Evolutionary conservation across 2,329 filamentous ascomycete species (phyloP).

Genomic region (Scleromitrula shiraiana): DNA sequence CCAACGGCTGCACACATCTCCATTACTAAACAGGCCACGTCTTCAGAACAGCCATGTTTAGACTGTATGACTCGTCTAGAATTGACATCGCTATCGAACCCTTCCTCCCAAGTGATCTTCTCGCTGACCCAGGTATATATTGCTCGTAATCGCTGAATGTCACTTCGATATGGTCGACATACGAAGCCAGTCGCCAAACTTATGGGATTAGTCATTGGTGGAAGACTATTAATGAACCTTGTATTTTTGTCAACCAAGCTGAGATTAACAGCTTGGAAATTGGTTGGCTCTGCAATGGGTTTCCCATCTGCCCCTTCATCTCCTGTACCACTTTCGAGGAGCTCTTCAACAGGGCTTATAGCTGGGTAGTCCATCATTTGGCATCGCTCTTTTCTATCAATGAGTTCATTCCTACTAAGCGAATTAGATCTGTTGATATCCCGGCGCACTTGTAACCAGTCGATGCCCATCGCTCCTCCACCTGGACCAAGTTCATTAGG

Average conservation of each 20-base stretch:
- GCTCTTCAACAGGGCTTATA: constrained; percentile 80
- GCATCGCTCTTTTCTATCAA: constrained; percentile 79
- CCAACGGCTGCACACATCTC: constrained; percentile 94
- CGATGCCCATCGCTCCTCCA: constrained; percentile 44
- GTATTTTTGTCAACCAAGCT: constrained; percentile 91
- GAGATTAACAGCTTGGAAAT: constrained; percentile 74
- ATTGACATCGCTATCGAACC: constrained; percentile 73
- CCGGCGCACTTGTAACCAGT: constrained; percentile 96
- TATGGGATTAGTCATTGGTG: constrained; percentile 71
- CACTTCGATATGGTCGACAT: constrained; percentile 87
- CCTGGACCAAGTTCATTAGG: constrained; percentile 65
- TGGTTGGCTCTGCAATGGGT: constrained; percentile 71
- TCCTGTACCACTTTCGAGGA: constrained; percentile 77
- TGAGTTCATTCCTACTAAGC: constrained; percentile 76
- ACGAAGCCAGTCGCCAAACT: constrained; percentile 85
- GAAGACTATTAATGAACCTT: constrained; percentile 77
- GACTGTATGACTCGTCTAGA: constrained; percentile 75
- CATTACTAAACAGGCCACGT: constrained; percentile 78
- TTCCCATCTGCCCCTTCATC: constrained; percentile 83
- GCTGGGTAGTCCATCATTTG: constrained; percentile 91
- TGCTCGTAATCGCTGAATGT: constrained; percentile 83
- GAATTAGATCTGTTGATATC: constrained; percentile 96
- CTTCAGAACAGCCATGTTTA: constrained; percentile 77
- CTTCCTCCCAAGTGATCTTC: constrained; percentile 90
- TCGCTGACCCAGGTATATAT: constrained; percentile 99